Evolutionary conservation across 139 green algal species (phyloP).

Genomic region (Chlamydomonas sphaeroides): DNA sequence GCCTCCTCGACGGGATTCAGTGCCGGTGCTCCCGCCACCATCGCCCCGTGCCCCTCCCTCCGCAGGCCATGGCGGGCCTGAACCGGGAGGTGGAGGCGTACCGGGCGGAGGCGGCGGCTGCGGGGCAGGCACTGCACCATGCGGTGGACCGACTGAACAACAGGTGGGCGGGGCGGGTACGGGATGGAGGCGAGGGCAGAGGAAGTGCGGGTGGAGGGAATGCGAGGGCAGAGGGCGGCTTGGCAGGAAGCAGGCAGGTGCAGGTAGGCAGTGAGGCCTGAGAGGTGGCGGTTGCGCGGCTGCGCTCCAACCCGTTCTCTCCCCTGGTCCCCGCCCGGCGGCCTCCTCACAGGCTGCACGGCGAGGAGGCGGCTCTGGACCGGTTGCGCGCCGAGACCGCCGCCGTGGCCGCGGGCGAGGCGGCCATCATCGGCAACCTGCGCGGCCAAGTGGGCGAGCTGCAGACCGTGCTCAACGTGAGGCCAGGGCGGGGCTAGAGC

Average conservation of each 20-base stretch:
- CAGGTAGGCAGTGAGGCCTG: too few species aligned
- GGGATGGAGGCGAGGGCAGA: too few species aligned
- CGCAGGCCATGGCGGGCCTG: neutral
- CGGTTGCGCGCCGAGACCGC: constrained; percentile 43
- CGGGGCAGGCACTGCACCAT: constrained; percentile 31
- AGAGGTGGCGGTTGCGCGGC: too few species aligned
- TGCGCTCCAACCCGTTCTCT: too few species aligned
- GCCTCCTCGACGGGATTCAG: too few species aligned
- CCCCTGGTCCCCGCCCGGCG: neutral
- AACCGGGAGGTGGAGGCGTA: constrained; percentile 47
- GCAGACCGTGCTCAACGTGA: constrained; percentile 31
- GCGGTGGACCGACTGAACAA: constrained; percentile 53
- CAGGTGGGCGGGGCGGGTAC: too few species aligned
- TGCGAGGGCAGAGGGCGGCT: too few species aligned
- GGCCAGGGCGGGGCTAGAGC: neutral
- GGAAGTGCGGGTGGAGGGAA: too few species aligned
- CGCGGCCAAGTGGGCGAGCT: constrained; percentile 46
- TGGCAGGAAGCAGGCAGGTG: too few species aligned
- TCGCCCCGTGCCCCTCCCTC: neutral
- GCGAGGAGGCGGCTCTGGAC: constrained; percentile 43
- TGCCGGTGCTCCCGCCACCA: too few species aligned
- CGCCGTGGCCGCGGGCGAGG: constrained; percentile 23
- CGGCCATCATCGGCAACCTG: constrained; percentile 30
- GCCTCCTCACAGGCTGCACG: constrained; percentile 12
- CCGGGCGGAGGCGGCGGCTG: constrained; percentile 33